Percentiles rank a stretch among this genome's conserved stretches.
Conservation (phyloP, 2,329 filamentous ascomycete species). For the Cercospora beticola region DNA sequence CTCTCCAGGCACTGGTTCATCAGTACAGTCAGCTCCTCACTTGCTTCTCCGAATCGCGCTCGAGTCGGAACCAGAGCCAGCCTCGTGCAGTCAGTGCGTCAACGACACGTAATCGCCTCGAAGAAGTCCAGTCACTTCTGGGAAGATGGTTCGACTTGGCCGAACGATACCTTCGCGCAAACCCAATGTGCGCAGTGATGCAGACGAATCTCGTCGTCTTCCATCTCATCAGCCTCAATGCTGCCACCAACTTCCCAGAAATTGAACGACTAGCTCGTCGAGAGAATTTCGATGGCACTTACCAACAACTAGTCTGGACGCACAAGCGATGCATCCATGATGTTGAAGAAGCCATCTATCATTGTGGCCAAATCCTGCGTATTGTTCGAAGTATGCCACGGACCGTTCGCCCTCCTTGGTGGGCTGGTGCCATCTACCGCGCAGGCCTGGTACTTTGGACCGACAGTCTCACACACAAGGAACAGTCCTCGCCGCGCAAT, state of each 20-base stretch:
- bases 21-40: slow-evolving; percentile 65
- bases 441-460: slow-evolving; percentile 63
- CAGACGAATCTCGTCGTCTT: slow-evolving; percentile 67
- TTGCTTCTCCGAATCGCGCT: slow-evolving; percentile 60
- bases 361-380: slow-evolving; percentile 66
- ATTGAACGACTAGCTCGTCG: slow-evolving; percentile 66
- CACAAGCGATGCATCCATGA: slow-evolving; percentile 65
- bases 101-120: slow-evolving; percentile 60
- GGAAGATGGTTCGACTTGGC: slow-evolving; percentile 68
- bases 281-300: slow-evolving; percentile 58
- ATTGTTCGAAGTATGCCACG: slow-evolving; percentile 61
- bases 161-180: slow-evolving; percentile 55
- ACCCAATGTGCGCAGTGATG: slow-evolving; percentile 59
- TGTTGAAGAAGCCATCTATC: slow-evolving; percentile 63
- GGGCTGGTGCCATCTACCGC: slow-evolving; percentile 69
- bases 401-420: slow-evolving; percentile 66
- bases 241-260: slow-evolving; percentile 65
- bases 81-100: slow-evolving; percentile 56
- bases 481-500: slow-evolving; percentile 40
- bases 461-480: slow-evolving; percentile 57
- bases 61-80: slow-evolving; percentile 45
- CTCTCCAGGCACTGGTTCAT: slow-evolving; percentile 64
- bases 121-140: slow-evolving; percentile 64
- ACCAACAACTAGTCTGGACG: slow-evolving; percentile 55
- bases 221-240: slow-evolving; percentile 69